These are phyloP conservation scores for Uronychia binucleata DNA, from an alignment of 73 alveolate genomes.

Conservation along the genomic window DNA sequence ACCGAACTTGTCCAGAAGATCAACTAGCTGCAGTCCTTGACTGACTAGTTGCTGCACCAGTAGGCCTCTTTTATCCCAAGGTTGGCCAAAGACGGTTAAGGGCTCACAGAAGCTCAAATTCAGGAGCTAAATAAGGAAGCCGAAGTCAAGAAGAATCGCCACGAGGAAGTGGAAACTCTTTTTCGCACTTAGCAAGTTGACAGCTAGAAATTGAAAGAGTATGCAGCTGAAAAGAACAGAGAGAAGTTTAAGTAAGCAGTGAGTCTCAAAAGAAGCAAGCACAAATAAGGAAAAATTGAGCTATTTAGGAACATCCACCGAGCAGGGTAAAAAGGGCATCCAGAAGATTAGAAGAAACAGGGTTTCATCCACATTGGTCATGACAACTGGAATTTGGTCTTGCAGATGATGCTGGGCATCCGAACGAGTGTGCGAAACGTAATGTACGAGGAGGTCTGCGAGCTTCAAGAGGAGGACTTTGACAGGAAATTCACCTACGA, in stretches of 20 bases:
- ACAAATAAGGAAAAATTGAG: not conserved
- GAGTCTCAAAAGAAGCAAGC: not conserved
- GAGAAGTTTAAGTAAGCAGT: not conserved
- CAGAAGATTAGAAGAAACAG: too few relatives aligned
- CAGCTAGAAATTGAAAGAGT: not conserved
- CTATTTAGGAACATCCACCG: not conserved
- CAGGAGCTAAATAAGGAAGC: not conserved
- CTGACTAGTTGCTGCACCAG: not conserved
- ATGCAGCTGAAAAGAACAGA: not conserved
- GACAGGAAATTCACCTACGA: constrained; percentile 51
- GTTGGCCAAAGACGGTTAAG: not conserved
- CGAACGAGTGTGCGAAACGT: constrained; percentile 54
- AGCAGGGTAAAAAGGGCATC: not conserved
- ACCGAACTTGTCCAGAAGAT: too few relatives aligned
- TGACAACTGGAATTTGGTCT: constrained; percentile 86
- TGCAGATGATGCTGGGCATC: constrained; percentile 91
- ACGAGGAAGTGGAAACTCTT: not conserved
- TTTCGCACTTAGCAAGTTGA: not conserved
- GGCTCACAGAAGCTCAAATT: not conserved
- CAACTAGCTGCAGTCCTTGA: not conserved
- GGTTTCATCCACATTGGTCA: constrained; percentile 82
- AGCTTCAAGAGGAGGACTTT: constrained; percentile 37
- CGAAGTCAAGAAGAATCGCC: too few relatives aligned
- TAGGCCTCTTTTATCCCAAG: not conserved
- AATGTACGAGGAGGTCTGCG: constrained; percentile 49